Conservation (phyloP, 805 yeast species). For the Ogataea paradorogensis region DNA sequence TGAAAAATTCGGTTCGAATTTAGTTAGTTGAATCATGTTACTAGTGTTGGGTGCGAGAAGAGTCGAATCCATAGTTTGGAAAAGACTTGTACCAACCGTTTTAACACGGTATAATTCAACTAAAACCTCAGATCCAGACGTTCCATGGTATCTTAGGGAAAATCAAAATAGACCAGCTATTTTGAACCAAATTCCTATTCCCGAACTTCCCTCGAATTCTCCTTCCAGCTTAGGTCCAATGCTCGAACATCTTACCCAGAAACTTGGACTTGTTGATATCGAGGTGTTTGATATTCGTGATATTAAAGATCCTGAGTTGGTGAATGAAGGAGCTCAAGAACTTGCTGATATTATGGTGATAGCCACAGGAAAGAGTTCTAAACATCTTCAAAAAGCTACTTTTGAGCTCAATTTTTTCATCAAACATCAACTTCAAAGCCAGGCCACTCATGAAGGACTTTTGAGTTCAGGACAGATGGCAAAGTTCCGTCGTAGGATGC, state of each 20-base stretch:
- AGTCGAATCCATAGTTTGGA: not conserved
- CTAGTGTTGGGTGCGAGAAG: not conserved
- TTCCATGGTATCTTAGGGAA: slow-evolving; percentile 36
- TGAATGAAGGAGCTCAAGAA: slow-evolving; percentile 33
- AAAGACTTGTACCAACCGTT: not conserved
- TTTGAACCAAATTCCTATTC: slow-evolving; percentile 38
- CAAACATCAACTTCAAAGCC: slow-evolving; percentile 46
- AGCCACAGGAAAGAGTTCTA: slow-evolving; percentile 72
- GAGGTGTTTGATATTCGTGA: slow-evolving; percentile 60
- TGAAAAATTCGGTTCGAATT: slow-evolving; percentile 1
- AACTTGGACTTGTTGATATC: slow-evolving; percentile 66
- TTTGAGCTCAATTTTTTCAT: slow-evolving; percentile 53
- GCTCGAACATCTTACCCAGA: slow-evolving; percentile 46
- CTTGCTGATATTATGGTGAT: slow-evolving; percentile 54
- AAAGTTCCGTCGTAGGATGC: slow-evolving; percentile 48
- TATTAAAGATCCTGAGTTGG: slow-evolving; percentile 23
- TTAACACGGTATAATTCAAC: slow-evolving; percentile 1
- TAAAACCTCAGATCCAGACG: not conserved
- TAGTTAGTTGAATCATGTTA: not conserved
- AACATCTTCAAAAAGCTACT: slow-evolving; percentile 72
- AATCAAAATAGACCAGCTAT: slow-evolving; percentile 22
- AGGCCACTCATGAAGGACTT: slow-evolving; percentile 70
- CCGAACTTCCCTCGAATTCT: slow-evolving; percentile 55
- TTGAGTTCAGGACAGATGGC: slow-evolving; percentile 55
- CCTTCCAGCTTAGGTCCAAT: slow-evolving; percentile 52